These are phyloP conservation scores for Draba incana DNA, from an alignment of 345 rosid species.

Conservation along the genomic window DNA sequence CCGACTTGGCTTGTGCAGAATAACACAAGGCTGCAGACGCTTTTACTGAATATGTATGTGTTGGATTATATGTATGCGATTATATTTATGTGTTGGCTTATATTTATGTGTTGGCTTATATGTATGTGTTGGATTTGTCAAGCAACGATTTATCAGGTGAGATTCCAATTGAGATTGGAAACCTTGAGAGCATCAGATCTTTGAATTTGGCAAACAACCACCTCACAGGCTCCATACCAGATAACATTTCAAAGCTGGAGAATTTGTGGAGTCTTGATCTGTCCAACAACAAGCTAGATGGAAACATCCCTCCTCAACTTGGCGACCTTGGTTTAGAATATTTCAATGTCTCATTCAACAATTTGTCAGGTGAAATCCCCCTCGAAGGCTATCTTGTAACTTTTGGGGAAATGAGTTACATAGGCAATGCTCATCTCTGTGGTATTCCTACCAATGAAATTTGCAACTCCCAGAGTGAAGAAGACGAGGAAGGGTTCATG, in stretches of 20 bases:
- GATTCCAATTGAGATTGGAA: conserved; percentile 56
- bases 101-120: neutral
- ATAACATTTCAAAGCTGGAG: conserved; percentile 50
- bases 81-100: too few relatives aligned
- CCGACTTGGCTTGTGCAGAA: conserved; percentile 36
- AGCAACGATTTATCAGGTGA: conserved; percentile 56
- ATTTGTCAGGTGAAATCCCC: conserved; percentile 75
- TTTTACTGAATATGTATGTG: conserved; percentile 33
- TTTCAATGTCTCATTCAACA: conserved; percentile 63
- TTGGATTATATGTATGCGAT: conserved; percentile 41
- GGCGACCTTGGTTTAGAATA: conserved; percentile 48
- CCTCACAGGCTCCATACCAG: conserved; percentile 60
- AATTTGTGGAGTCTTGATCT: conserved; percentile 52
- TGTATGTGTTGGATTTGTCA: conserved; percentile 59
- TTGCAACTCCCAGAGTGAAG: too few relatives aligned
- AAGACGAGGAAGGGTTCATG: conserved; percentile 11
- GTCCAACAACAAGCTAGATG: conserved; percentile 61
- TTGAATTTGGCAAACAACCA: conserved; percentile 53
- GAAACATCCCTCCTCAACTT: conserved; percentile 58
- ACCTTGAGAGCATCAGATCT: conserved; percentile 47
- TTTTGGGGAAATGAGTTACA: too few relatives aligned
- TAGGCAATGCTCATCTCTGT: too few relatives aligned
- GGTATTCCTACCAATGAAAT: too few relatives aligned
- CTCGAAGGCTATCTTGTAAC: conserved; percentile 30
- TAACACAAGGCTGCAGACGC: too few relatives aligned